Conservation (phyloP, 768 basidiomycete genomes). For the Tylopilus plumbeoviolaceoides region DNA sequence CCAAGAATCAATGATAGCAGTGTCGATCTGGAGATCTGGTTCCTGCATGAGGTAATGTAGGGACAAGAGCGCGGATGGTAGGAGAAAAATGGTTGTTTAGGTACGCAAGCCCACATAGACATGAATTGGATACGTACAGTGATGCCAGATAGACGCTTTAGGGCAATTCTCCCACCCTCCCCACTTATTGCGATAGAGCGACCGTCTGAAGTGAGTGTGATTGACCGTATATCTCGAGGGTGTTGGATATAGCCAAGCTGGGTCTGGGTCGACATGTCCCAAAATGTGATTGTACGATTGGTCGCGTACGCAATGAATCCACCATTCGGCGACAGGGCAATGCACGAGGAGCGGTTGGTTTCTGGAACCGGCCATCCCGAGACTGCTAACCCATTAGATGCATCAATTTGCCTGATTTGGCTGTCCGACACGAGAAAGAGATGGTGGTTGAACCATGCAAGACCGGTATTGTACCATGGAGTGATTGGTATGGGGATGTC, state of each 20-base stretch:
- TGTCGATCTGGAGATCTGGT: not conserved
- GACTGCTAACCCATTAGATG: not conserved
- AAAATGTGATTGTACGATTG: not conserved
- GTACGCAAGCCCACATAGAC: not conserved
- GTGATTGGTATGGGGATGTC: not conserved
- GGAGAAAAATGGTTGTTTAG: not conserved
- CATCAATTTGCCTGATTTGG: not conserved
- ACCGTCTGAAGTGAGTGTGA: not conserved
- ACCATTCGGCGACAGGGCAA: not conserved
- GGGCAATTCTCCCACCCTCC: not conserved
- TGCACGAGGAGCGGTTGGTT: not conserved
- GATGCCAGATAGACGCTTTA: not conserved
- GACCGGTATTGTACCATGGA: not conserved
- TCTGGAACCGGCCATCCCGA: not conserved
- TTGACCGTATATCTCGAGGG: not conserved
- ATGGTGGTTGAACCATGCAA: constrained; percentile 1
- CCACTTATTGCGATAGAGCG: not conserved
- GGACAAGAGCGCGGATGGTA: no score
- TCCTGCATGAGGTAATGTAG: not conserved
- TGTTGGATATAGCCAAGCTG: not conserved
- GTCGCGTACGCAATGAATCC: not conserved
- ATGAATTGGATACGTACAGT: not conserved
- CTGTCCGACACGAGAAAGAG: not conserved
- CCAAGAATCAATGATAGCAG: not conserved
- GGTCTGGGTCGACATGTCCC: not conserved